Evolutionary conservation across 768 basidiomycete genomes (phyloP), one percentile per base, ranked within the genome.

Genomic region (Pisolithus marmoratus): DNA sequence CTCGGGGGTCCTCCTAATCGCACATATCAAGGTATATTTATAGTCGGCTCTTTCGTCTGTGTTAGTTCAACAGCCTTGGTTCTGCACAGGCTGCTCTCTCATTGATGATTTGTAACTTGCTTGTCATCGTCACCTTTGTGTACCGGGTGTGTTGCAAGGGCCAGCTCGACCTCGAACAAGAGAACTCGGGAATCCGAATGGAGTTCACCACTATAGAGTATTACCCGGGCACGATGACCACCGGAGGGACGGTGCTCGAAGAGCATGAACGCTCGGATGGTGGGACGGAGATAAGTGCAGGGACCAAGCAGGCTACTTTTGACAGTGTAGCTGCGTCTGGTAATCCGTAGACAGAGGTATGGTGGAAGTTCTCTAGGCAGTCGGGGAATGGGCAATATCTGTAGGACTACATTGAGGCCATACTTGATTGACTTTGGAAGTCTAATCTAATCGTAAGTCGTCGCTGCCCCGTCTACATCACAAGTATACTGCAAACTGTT

Each of bases 221-320:
- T 14, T 26, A 46, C 12, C 8, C 54, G 17, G 63, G 62, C 40
- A 64, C 38, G 29, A 42, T n/a, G 14, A 54, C 5, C 20, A 7
- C 12, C 2, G 54, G 51, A 0, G 42, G 38, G 5, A n/a, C 6
- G n/a, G 24, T 29, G 3, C 59, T 55, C 2, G 57, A 49, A 43
- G 56, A 49, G 14, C 17, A 34, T 4, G 6, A 31, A 12, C 12
- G 14, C 12, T 8, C 23, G 12, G 26, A 24, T 3, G 5, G 34
- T 42, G 22, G 50, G 51, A 36, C 53, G 50, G 5, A 41, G 40
- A 41, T 20, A 8, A 22, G 40, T 19, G 11, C 40, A 20, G 40
- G 58, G 7, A 58, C 12, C 8, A 60, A 64, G 53, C 64, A 67
- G 7, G 66, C 51, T 37, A 66, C 49, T 22, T 63, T 38, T 8